Conservation (phyloP, 2,329 filamentous ascomycete species). For the Hypoxylon sp. region DNA sequence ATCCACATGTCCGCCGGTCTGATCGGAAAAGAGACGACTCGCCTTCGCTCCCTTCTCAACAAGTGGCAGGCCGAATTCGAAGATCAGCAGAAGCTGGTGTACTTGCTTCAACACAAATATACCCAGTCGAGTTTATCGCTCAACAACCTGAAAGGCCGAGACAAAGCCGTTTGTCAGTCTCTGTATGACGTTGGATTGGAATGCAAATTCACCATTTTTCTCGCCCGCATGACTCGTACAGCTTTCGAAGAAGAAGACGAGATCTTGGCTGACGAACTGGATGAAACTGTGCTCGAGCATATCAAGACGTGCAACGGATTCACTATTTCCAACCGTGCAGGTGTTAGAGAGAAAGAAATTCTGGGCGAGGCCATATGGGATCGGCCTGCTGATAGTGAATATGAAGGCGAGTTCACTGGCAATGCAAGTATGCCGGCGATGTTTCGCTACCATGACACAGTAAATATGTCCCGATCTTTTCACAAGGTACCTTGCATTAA, state of each 20-base stretch:
- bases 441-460: conserved; percentile 33
- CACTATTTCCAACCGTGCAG: background rate
- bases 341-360: conserved; percentile 16
- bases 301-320: conserved; percentile 17
- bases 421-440: conserved; percentile 26
- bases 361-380: conserved; percentile 21
- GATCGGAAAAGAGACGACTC: conserved; percentile 20
- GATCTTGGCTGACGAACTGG: too few relatives aligned
- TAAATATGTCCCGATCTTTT: conserved; percentile 9
- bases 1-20: conserved; percentile 20
- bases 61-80: conserved; percentile 11
- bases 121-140: conserved; percentile 33
- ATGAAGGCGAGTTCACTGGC: conserved; percentile 28
- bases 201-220: conserved; percentile 26
- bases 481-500: background rate
- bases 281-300: conserved; percentile 11
- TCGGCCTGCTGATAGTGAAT: conserved; percentile 24
- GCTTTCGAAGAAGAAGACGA: background rate
- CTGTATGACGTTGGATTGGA: conserved; percentile 25
- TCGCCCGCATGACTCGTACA: conserved; percentile 34
- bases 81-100: conserved; percentile 15
- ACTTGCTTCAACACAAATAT: conserved; percentile 39
- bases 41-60: conserved; percentile 22
- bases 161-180: conserved; percentile 27
- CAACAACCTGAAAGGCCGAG: conserved; percentile 37